Evolutionary conservation across 1,139 yeast species (phyloP), one percentile per base, ranked within the genome.

Genomic region (Wickerhamomyces sp.): DNA sequence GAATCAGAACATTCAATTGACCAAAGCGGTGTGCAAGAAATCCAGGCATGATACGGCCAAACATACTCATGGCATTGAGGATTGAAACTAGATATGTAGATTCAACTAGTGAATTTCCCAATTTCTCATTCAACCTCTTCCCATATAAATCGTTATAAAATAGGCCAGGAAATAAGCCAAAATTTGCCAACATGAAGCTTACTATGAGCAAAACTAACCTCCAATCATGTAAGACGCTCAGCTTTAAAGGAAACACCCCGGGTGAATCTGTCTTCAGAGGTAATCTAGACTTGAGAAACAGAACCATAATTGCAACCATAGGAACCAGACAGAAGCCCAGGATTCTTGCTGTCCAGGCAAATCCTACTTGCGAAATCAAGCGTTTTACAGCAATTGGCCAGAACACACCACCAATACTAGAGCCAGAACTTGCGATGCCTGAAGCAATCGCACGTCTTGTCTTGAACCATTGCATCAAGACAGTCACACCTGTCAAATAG

Each of bases 391-490:
- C 62, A 38, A 68, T 59, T 2, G 75, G 73, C 63, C 70, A 70
- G 19, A 67, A 63, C 13, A 80, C 67, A 3, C 87, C 87, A 2
- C 86, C 88, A 6, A 70, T 56, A 8, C 83, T 78, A 2, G 82
- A 68, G 0, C 86, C 85, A 1, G 78, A 69, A 0, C 79, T 68
- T 0, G 75, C 71, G 2, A 79, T 44, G 4, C 84, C 81, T 11
- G 68, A 57, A 1, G 82, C 86, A 19, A 77, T 54, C 0, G 78
- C 75, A 39, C 83, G 64, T 40, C 61, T 68, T 41, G 61, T 66
- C 41, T 69, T 61, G 55, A 79, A 80, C 59, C 72, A 80, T 42
- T 74, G 81, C 12, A 72, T 68, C 11, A 69, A 37, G 7, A 71
- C 52, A 6, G 69, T 59, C 17, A 64, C 49, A 4, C 68, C 59